phyloP scores from a whole-genome alignment of 352 stramenopile genomes.

The Phytopythium sindhum region DNA sequence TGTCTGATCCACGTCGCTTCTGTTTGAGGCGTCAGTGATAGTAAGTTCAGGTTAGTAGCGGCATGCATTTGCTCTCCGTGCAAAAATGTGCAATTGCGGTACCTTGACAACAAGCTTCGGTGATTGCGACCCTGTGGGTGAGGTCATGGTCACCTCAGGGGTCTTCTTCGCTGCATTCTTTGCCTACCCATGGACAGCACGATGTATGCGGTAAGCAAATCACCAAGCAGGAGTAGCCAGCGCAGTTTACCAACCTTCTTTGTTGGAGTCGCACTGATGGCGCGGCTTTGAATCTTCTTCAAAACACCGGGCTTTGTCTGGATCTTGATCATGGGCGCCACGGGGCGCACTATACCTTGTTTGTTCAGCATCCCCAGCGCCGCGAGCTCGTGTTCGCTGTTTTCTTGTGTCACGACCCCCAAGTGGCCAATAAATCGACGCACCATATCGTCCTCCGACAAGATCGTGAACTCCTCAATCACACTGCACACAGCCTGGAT shows the following conservation, averaged over 20 bases:
- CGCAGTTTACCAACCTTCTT: slow-evolving; percentile 2
- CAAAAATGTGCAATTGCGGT: background rate
- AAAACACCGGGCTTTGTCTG: slow-evolving; percentile 21
- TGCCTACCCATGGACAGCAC: background rate
- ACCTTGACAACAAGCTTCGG: background rate
- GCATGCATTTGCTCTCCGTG: background rate
- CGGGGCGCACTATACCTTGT: slow-evolving; percentile 28
- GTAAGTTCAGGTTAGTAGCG: background rate
- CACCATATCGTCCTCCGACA: slow-evolving; percentile 19
- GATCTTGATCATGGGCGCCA: slow-evolving; percentile 20
- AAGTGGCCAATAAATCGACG: slow-evolving; percentile 31
- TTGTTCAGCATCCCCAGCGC: slow-evolving; percentile 35
- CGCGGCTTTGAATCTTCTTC: slow-evolving; percentile 18
- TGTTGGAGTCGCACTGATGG: background rate
- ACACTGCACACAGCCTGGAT: slow-evolving; percentile 41
- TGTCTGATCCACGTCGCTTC: slow-evolving; percentile 36
- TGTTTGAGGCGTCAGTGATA: background rate
- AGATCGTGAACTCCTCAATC: slow-evolving; percentile 32
- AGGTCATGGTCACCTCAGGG: background rate
- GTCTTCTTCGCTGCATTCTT: background rate
- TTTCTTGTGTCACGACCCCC: slow-evolving; percentile 27
- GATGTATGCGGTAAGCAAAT: background rate
- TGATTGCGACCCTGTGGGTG: background rate
- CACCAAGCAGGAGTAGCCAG: background rate
- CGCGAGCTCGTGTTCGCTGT: slow-evolving; percentile 35